Evolutionary conservation across 139 green algal species (phyloP).

Genomic region (Picochlorum sp.): DNA sequence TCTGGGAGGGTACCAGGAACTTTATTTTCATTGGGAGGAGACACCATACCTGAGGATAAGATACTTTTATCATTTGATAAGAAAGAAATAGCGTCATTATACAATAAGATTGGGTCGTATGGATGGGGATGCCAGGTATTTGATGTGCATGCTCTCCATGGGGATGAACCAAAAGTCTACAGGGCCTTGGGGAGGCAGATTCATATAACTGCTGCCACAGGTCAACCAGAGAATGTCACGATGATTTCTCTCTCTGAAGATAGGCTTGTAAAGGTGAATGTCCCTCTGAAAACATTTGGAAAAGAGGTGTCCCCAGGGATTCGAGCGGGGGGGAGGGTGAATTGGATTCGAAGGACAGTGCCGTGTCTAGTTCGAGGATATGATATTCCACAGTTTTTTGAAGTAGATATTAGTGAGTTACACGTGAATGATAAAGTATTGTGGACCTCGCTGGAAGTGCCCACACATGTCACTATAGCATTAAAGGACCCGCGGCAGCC

Average conservation of each 20-base stretch:
- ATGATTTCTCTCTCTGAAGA: slow-evolving; percentile 39
- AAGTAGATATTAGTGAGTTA: slow-evolving; percentile 29
- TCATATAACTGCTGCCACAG: slow-evolving; percentile 34
- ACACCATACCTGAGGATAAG: not conserved
- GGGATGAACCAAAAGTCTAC: not conserved
- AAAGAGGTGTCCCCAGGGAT: slow-evolving; percentile 36
- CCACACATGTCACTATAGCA: slow-evolving; percentile 7
- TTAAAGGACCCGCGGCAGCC: slow-evolving; percentile 15
- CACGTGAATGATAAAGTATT: slow-evolving; percentile 29
- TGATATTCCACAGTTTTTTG: slow-evolving; percentile 19
- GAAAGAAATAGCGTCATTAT: slow-evolving; percentile 6
- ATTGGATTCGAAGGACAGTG: slow-evolving; percentile 28
- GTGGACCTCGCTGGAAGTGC: slow-evolving; percentile 12
- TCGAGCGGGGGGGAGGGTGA: slow-evolving; percentile 37
- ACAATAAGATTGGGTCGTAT: slow-evolving; percentile 19
- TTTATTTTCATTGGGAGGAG: slow-evolving; percentile 24
- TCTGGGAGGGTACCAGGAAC: slow-evolving; percentile 21
- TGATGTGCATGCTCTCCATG: slow-evolving; percentile 13
- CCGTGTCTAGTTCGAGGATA: slow-evolving; percentile 14
- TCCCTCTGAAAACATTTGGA: slow-evolving; percentile 37
- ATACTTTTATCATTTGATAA: slow-evolving; percentile 26
- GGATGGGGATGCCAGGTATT: slow-evolving; percentile 26
- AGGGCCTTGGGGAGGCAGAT: slow-evolving; percentile 30
- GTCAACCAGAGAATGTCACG: slow-evolving; percentile 43
- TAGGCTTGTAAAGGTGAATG: slow-evolving; percentile 22